phyloP scores from a whole-genome alignment of 2,329 filamentous ascomycete genomes.

The Chaetomium sp. region DNA sequence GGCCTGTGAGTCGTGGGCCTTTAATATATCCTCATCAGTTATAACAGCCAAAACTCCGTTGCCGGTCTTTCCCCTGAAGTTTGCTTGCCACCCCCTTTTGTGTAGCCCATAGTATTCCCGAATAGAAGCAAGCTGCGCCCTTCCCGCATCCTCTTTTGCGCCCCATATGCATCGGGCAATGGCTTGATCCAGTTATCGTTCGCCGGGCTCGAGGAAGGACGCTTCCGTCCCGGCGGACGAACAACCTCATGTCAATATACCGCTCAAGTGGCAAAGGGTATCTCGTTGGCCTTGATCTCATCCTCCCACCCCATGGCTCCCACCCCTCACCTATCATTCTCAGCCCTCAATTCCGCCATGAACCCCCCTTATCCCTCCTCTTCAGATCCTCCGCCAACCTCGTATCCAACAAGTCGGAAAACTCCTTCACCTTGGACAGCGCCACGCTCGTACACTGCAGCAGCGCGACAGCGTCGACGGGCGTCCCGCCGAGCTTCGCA shows the following conservation, averaged over 20 bases:
- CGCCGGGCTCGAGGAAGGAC: background rate
- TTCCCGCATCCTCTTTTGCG: background rate
- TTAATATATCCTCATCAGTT: background rate
- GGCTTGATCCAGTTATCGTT: background rate
- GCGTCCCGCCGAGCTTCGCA: conserved; percentile 82
- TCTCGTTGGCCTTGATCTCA: conserved; percentile 38
- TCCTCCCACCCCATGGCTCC: conserved; percentile 27
- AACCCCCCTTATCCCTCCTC: conserved; percentile 77
- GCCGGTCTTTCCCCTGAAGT: background rate
- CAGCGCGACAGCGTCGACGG: conserved; percentile 77
- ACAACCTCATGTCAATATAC: background rate
- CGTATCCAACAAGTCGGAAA: conserved; percentile 72
- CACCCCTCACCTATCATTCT: conserved; percentile 72
- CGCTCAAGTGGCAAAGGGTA: conserved; percentile 39
- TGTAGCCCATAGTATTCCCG: background rate
- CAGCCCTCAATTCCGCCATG: conserved; percentile 74
- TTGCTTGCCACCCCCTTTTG: background rate
- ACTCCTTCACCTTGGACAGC: conserved; percentile 75
- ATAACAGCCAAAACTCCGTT: background rate
- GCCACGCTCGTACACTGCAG: conserved; percentile 76
- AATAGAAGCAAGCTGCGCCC: background rate
- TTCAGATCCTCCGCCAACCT: conserved; percentile 77
- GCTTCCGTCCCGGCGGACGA: background rate
- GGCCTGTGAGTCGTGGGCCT: background rate
- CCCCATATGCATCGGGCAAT: background rate